phyloP scores from a whole-genome alignment of 805 yeast species.

The Candida caryicola region DNA sequence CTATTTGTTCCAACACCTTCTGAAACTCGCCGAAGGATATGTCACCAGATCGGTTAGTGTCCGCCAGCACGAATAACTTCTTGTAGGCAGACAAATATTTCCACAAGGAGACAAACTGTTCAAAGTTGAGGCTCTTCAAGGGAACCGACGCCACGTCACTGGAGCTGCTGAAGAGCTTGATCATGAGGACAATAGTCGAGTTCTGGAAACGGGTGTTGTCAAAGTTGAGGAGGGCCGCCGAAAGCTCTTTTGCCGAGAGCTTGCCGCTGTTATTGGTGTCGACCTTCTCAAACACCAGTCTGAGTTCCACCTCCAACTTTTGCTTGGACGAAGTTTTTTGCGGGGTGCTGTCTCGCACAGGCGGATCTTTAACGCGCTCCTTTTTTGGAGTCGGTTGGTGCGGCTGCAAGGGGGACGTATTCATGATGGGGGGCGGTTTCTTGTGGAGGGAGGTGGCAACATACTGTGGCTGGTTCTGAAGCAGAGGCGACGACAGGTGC shows the following conservation, averaged over 20 bases:
- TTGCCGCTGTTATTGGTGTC: conserved; percentile 54
- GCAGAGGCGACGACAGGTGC: conserved; percentile 7
- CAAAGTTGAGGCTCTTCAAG: conserved; percentile 38
- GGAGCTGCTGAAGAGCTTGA: conserved; percentile 52
- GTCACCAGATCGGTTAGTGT: conserved; percentile 54
- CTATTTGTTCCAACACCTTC: conserved; percentile 59
- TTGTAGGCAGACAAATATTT: conserved; percentile 66
- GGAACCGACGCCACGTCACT: conserved; percentile 19
- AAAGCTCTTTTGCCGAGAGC: conserved; percentile 55
- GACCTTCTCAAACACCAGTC: conserved; percentile 51
- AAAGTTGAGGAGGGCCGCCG: conserved; percentile 57
- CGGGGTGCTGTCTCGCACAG: conserved; percentile 14
- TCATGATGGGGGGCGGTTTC: conserved; percentile 17
- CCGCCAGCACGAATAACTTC: conserved; percentile 59
- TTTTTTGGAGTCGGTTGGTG: conserved; percentile 8
- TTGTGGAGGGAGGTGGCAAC: conserved; percentile 13
- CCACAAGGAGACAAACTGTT: conserved; percentile 68
- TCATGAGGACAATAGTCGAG: conserved; percentile 60
- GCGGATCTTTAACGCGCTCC: conserved; percentile 20
- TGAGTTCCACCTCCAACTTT: conserved; percentile 45
- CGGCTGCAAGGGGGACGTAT: conserved; percentile 6
- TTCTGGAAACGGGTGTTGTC: conserved; percentile 62
- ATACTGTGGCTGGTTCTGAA: conserved; percentile 1
- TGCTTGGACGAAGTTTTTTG: conserved; percentile 31
- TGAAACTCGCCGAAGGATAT: conserved; percentile 67